phyloP scores from a whole-genome alignment of 2,329 filamentous ascomycete genomes.

The Hypoxylon sp. region DNA sequence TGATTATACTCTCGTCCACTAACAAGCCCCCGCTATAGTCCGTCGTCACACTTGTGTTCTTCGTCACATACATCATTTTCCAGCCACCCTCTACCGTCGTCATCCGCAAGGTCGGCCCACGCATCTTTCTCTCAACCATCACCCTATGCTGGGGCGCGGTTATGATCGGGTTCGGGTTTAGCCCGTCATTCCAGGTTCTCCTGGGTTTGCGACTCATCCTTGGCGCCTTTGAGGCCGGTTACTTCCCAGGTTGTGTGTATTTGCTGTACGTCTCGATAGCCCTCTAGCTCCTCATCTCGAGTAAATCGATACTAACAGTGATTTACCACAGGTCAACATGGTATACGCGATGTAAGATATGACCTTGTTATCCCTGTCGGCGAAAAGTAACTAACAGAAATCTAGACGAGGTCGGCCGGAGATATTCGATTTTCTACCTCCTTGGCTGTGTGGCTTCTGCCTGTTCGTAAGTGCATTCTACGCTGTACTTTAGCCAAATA shows the following conservation, averaged over 20 bases:
- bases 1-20: slow-evolving; percentile 38
- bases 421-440: slow-evolving; percentile 78
- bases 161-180: slow-evolving; percentile 77
- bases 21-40: slow-evolving; percentile 51
- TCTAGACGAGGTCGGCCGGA: slow-evolving; percentile 75
- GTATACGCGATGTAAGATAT: slow-evolving; percentile 73
- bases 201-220: slow-evolving; percentile 69
- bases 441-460: slow-evolving; percentile 75
- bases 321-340: slow-evolving; percentile 65
- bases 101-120: slow-evolving; percentile 74
- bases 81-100: slow-evolving; percentile 79
- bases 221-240: slow-evolving; percentile 76
- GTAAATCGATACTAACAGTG: slow-evolving; percentile 11
- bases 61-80: slow-evolving; percentile 78
- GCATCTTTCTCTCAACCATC: slow-evolving; percentile 67
- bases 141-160: slow-evolving; percentile 70
- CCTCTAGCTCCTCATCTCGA: too few species aligned
- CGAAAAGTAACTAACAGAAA: slow-evolving; percentile 3
- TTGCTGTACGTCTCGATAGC: slow-evolving; percentile 63
- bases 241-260: slow-evolving; percentile 79
- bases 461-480: slow-evolving; percentile 58
- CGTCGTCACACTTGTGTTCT: slow-evolving; percentile 80
- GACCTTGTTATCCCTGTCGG: background rate
- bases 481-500: background rate
- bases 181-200: slow-evolving; percentile 64